Evolutionary conservation across 345 rosid species (phyloP).

Genomic region (Bruguiera sexangula): DNA sequence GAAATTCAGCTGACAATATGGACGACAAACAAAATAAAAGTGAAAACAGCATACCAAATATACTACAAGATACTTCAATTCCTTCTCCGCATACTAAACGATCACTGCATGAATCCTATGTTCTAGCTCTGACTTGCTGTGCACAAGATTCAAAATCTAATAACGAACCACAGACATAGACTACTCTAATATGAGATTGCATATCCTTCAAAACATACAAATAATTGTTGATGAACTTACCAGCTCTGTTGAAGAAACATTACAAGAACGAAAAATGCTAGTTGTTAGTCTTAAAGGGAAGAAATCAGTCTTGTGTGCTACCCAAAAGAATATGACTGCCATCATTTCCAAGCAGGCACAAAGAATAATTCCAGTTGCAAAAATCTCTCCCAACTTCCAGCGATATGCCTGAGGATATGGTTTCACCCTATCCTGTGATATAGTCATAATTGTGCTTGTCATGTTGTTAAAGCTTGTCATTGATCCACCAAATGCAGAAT

Average conservation of each 20-base stretch:
- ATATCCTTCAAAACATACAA: slow-evolving; percentile 2
- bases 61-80: slow-evolving; percentile 61
- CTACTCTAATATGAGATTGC: slow-evolving; percentile 9
- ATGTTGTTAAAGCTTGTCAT: background rate
- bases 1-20: background rate
- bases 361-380: slow-evolving; percentile 53
- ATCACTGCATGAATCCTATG: slow-evolving; percentile 55
- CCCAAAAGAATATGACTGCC: slow-evolving; percentile 72
- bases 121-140: slow-evolving; percentile 53
- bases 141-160: slow-evolving; percentile 52
- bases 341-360: slow-evolving; percentile 63
- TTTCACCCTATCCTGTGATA: slow-evolving; percentile 59
- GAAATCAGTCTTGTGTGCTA: slow-evolving; percentile 50
- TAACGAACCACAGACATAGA: slow-evolving; percentile 3
- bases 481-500: no score
- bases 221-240: slow-evolving; percentile 22
- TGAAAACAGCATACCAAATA: slow-evolving; percentile 36
- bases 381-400: slow-evolving; percentile 60
- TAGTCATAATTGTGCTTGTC: slow-evolving; percentile 61
- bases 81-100: slow-evolving; percentile 54
- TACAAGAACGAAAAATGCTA: no score
- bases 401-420: slow-evolving; percentile 63
- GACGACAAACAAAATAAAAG: background rate
- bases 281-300: slow-evolving; percentile 38
- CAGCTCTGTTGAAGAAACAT: slow-evolving; percentile 37